These are phyloP conservation scores for Pseudocercospora fijiensis DNA, from an alignment of 2,329 filamentous ascomycete species.

Conservation along the genomic window DNA sequence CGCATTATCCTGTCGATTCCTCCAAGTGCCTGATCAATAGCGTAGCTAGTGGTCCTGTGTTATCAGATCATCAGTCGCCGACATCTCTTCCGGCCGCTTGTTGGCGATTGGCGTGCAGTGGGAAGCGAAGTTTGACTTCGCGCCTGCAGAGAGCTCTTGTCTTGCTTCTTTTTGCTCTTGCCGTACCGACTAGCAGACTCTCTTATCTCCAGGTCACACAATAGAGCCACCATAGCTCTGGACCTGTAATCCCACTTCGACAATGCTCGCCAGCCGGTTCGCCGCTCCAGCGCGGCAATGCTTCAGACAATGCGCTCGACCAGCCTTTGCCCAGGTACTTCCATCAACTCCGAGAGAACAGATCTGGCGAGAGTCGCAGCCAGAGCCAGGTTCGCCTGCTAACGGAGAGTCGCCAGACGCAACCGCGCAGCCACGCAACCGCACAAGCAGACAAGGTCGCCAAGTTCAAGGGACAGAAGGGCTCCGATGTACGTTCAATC, in stretches of 20 bases:
- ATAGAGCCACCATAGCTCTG: constrained; percentile 4
- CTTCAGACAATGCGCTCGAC: constrained; percentile 21
- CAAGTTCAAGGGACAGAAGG: constrained; percentile 90
- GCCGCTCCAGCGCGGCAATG: constrained; percentile 22
- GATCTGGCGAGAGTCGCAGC: neutral
- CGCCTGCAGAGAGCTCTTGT: constrained; percentile 11
- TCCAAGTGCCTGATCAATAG: neutral
- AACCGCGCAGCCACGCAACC: constrained; percentile 37
- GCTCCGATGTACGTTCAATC: constrained; percentile 67
- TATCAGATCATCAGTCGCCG: neutral
- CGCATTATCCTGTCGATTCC: neutral
- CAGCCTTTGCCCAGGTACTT: constrained; percentile 25
- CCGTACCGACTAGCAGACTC: neutral
- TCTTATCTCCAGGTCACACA: neutral
- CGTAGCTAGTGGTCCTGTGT: neutral
- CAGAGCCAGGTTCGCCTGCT: constrained; percentile 9
- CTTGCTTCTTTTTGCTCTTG: neutral
- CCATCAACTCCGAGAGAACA: constrained; percentile 1
- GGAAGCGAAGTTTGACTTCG: constrained; percentile 11
- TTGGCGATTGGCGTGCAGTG: neutral
- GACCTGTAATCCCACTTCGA: constrained; percentile 6
- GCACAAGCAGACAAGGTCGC: constrained; percentile 69
- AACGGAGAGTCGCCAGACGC: constrained; percentile 15
- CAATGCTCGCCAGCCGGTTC: constrained; percentile 24
- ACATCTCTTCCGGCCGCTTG: neutral